Base-by-base conservation (phyloP, 345 rosid genomes). In the Lumnitzera racemosa region DNA sequence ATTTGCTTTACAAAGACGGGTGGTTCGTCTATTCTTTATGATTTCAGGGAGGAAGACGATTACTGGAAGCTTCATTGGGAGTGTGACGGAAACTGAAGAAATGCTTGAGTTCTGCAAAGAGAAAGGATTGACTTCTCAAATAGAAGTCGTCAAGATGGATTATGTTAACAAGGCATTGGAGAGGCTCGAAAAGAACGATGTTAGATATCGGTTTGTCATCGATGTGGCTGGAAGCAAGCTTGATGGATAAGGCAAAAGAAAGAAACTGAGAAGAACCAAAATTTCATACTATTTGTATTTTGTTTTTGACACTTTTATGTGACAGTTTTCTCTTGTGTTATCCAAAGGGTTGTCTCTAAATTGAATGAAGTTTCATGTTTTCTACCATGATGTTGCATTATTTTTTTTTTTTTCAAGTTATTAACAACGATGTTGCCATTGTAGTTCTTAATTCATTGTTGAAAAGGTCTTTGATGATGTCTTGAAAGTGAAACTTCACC, bases 171-270 rank as follows among this genome's bases (percentile, higher is more conserved):
- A 73, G 13, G 99, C 96, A 9, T 46, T 94, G 5, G 96, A 89
- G 67, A 78, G 99, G 78, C 88, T 89, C 4, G 85, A 86, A 78
- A 87, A 88, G 80, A 94, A 94, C 20, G 97, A 94, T 61, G 99
- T 86, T n/a, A 77, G 99, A 59, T 89, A 89, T 51, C 70, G 97
- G 67, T 94, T 94, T 23, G 96, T 87, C 0, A 89, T 94, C 14
- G 99, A 94, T 65, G 88, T 94, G 1, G 85, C 76, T 1, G 97
- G 99, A 63, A 94, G 97, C 84, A 84, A 84, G 64, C 83, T 94
- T 27, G 74, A 78, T 4, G 23, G 24, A 27, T 61, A 16, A 23
- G 58, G 10, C 24, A 15, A 56, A 3, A 36, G 7, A 36, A 4
- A 9, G 10, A 1, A 9, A 4, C 7, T 10, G 17, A 1, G 15